Evolutionary conservation across 106 monocot genomes (phyloP), one percentile per base, ranked within the genome.

Genomic region (Platanthera guangdongensis): DNA sequence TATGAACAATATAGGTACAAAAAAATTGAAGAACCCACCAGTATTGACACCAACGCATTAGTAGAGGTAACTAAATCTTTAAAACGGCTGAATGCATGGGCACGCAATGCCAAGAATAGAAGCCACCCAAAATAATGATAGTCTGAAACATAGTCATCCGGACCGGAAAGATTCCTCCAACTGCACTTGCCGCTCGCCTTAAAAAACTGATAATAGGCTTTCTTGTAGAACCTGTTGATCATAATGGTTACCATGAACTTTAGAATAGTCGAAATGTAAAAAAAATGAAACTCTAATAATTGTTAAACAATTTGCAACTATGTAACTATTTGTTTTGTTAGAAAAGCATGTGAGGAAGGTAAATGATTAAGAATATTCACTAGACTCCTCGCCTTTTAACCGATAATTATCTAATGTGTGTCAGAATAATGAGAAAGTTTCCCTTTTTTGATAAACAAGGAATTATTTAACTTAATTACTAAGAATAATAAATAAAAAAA

Each of bases 51-150:
- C 83, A 99, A 74, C 72, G 88, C 94, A 85, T 86, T 92, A 51
- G 88, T 88, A 74, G 85, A 94, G 5, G 91, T 88, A 18, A 94
- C 94, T 30, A 99, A 77, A 85, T 99, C 94, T 78, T 88, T 92
- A 83, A 86, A 90, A 30, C 84, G 79, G 64, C 84, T 78, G 45
- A 92, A 86, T 9, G 83, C 76, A 79, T 91, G 88, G n/a, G 86
- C 68, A 21, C 97, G 94, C 74, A 99, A 67, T 25, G 85, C 88
- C 85, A 99, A 82, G 80, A 99, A 99, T n/a, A 99, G 70, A 76
- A 94, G 86, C 97, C 97, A 99, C 67, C 97, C 97, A 88, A 99
- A 99, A 50, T 73, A 81, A 79, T 92, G 87, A 71, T 84, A 91
- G 51, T 94, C 94, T 57, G 86, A 86, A 74, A 86, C 47, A 69